A percentile compares a stretch with the other conserved stretches of the same genome.
Evolutionary conservation across 139 green algal species (phyloP).

Genomic region (Pseudopediastrum boryanum): DNA sequence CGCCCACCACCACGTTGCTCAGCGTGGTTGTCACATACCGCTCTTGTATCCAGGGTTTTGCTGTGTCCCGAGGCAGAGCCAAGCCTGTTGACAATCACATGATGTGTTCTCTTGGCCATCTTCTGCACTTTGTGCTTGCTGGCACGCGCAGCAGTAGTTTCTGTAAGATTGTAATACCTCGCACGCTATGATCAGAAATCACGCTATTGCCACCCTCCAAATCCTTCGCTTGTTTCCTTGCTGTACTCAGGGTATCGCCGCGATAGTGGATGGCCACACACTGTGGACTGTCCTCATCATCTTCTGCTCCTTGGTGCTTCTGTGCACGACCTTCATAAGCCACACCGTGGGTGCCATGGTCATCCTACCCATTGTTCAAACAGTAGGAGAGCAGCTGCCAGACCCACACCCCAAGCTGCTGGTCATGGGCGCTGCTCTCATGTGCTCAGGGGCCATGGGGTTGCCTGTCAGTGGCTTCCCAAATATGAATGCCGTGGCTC

Average conservation of each 20-base stretch:
- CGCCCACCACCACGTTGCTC: too few species aligned
- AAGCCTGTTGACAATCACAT: too few species aligned
- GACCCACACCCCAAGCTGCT: slow-evolving; percentile 63
- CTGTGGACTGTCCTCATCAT: slow-evolving; percentile 55
- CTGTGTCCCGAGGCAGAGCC: too few species aligned
- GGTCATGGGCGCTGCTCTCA: slow-evolving; percentile 75
- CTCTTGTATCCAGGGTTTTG: too few species aligned
- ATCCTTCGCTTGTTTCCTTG: background rate
- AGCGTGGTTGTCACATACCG: too few species aligned
- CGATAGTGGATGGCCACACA: slow-evolving; percentile 33
- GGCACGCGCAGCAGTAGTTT: too few species aligned
- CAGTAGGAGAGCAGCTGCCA: slow-evolving; percentile 62
- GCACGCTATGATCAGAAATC: too few species aligned
- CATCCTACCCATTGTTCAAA: slow-evolving; percentile 79
- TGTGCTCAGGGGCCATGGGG: slow-evolving; percentile 81
- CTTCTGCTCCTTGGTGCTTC: slow-evolving; percentile 67
- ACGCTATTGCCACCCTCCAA: too few species aligned
- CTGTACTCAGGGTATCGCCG: slow-evolving; percentile 22
- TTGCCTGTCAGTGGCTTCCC: slow-evolving; percentile 77
- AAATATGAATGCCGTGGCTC: slow-evolving; percentile 76
- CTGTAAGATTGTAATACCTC: too few species aligned
- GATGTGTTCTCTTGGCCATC: too few species aligned
- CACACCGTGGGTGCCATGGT: slow-evolving; percentile 83
- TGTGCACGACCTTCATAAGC: slow-evolving; percentile 73
- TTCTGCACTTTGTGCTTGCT: too few species aligned